Base-by-base conservation (phyloP, 805 yeast genomes). In the Saccharomycopsis fermentans region DNA sequence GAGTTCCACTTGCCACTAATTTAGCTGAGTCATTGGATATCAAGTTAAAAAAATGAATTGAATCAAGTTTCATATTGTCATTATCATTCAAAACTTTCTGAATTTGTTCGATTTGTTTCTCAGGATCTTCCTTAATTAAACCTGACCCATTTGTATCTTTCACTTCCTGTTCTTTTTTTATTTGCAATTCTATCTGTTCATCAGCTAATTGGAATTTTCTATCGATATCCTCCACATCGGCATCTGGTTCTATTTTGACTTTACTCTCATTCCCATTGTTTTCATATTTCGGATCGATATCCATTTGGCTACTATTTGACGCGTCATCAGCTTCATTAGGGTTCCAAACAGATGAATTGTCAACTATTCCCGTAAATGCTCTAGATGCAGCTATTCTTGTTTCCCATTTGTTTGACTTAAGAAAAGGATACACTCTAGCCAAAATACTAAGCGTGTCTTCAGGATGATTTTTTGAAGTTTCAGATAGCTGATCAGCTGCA, bases 401-500 rank as follows among this genome's bases (percentile, higher is more conserved):
- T 70, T 94, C 99, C 99, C 99, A 94, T 71, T 85, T 90, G 59
- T 77, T 79, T 27, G 90, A 82, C 66, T 83, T 80, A 59, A 94
- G 76, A 69, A 83, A 94, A 0, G 99, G 98, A 65, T 90, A 89
- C 1, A 94, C 96, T 60, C 98, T 78, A 16, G 96, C 89, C 36
- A 94, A 73, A 48, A 94, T 73, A 59, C 86, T 86, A 56, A 90
- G 77, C 21, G 88, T 81, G 66, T 94, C 98, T 67, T 92, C 98
- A 0, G 98, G 97, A 67, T 94, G 98, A 50, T 87, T 86, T 69
- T 87, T 87, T 29, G 97, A 97, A 40, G 95, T 77, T 64, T 92
- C 98, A 4, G 96, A 89, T 64, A 94, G 77, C 72, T 94, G 99
- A 67, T 92, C 97, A 1, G 98, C 98, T 1, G 99, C 99, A 9